Base-by-base conservation (phyloP, 1,284 basidiomycete genomes). In the Ustilago sp. region DNA sequence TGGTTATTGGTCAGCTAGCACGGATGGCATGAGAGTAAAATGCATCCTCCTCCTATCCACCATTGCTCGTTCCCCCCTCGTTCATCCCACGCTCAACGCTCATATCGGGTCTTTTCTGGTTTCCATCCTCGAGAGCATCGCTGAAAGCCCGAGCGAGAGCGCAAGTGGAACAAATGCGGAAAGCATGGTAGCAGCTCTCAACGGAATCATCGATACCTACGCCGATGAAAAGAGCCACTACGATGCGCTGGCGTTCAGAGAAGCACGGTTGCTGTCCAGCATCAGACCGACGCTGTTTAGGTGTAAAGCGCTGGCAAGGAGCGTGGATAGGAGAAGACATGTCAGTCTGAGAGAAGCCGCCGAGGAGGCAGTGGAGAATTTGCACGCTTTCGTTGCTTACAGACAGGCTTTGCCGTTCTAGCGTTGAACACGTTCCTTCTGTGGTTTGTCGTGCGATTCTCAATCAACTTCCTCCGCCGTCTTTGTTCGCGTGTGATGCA, bases 161-260 rank as follows among this genome's bases (percentile, higher is more conserved):
- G n/a, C 7, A 7, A 6, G 34, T 28, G 58, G 45, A 4, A 77
- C 77, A 6, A 89, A 89, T 52, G 89, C 91, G 2, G 95, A 98
- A 83, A 89, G 92, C 0, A 88, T 93, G 63, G 89, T 98, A 19
- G 94, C 96, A 80, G 90, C 91, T 0, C 88, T 92, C 36, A 95
- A 96, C 41, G 93, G 93, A 32, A 86, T 98, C 55, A 94, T 98
- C 76, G 96, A 98, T 86, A 92, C 96, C 57, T 99, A 93, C 86
- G 94, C 95, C 2, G 96, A 99, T 87, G 97, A 99, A 86, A 89
- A 87, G 9, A 87, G 91, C 56, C 89, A 91, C 0, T 97, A 93
- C 86, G 95, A 99, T 28, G 36, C 9, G 86, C 80, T 92, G 77
- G 88, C 88, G 12, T 98, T 98, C 88, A 89, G 91, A 17, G 85